These are phyloP conservation scores for Ricinus communis DNA, from an alignment of 345 rosid species.

Conservation along the genomic window DNA sequence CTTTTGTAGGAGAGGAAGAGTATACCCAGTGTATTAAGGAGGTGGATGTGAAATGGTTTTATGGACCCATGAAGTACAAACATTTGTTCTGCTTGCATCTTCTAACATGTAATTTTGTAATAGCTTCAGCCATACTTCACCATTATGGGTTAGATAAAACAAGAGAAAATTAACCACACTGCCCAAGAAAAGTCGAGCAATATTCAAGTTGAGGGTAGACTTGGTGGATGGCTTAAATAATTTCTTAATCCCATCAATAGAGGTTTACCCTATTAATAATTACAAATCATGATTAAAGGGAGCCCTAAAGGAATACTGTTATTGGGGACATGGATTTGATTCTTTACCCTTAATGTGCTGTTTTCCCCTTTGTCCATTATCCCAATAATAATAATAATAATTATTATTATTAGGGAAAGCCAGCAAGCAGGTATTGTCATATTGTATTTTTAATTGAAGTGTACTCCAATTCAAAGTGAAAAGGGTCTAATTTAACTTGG, in stretches of 20 bases:
- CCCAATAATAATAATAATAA: neutral
- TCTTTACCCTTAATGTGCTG: neutral
- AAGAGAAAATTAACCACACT: neutral
- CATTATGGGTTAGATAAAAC: neutral
- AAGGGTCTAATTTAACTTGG: too few relatives aligned
- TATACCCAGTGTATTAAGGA: too few relatives aligned
- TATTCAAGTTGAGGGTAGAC: neutral
- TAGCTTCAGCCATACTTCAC: neutral
- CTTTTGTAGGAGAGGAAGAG: too few relatives aligned
- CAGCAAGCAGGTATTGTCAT: neutral
- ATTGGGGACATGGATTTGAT: neutral
- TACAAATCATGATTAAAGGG: neutral
- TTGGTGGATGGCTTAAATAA: neutral
- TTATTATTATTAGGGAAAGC: neutral
- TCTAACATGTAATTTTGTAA: neutral
- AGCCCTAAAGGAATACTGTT: neutral
- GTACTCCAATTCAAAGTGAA: too few relatives aligned
- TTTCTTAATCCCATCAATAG: slow-evolving; percentile 1
- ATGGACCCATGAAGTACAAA: too few relatives aligned
- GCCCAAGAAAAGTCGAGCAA: neutral
- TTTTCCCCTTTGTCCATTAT: neutral
- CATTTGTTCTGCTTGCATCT: too few relatives aligned
- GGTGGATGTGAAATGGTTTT: too few relatives aligned
- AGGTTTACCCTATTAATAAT: neutral
- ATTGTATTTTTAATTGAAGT: too few relatives aligned